Percentiles rank a stretch among this genome's conserved stretches.
Evolutionary conservation across 306 rosid species (phyloP).

Genomic region (Cucurbita maxima): DNA sequence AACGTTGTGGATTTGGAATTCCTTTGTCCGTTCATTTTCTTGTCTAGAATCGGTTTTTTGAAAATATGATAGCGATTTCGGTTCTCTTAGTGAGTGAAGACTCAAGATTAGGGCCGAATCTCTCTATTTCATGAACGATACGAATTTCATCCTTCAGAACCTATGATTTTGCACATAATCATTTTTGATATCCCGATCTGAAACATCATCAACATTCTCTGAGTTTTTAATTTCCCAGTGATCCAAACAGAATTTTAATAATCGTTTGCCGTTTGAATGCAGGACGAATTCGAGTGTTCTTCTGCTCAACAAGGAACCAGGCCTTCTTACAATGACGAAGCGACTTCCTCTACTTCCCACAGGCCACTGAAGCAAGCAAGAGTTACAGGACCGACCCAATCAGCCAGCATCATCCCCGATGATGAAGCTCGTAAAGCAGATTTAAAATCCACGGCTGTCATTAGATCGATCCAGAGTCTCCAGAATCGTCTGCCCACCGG

Average conservation of each 20-base stretch:
- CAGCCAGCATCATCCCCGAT: background rate
- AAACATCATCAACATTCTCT: background rate
- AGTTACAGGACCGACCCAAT: background rate
- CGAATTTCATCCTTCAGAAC: background rate
- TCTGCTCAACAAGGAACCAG: background rate
- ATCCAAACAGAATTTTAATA: background rate
- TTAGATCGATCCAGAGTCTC: conserved; percentile 19
- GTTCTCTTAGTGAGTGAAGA: background rate
- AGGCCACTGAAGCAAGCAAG: conserved; percentile 19
- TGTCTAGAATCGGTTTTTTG: background rate
- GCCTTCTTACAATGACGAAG: conserved; percentile 10
- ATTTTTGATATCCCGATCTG: background rate
- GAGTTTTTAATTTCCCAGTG: background rate
- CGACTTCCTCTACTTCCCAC: conserved; percentile 9
- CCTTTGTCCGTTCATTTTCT: background rate
- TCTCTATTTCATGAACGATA: background rate
- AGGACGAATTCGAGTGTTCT: conserved; percentile 18
- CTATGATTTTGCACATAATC: background rate
- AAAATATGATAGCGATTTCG: background rate
- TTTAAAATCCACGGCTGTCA: conserved; percentile 13
- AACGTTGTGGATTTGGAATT: background rate
- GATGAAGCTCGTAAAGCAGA: background rate
- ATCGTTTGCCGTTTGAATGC: background rate
- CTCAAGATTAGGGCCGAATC: background rate
- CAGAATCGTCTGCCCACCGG: conserved; percentile 3